Percentiles rank a stretch among this genome's conserved stretches.
Conservation (phyloP, 2,329 filamentous ascomycete genomes). For the Diaporthe ampelina region DNA sequence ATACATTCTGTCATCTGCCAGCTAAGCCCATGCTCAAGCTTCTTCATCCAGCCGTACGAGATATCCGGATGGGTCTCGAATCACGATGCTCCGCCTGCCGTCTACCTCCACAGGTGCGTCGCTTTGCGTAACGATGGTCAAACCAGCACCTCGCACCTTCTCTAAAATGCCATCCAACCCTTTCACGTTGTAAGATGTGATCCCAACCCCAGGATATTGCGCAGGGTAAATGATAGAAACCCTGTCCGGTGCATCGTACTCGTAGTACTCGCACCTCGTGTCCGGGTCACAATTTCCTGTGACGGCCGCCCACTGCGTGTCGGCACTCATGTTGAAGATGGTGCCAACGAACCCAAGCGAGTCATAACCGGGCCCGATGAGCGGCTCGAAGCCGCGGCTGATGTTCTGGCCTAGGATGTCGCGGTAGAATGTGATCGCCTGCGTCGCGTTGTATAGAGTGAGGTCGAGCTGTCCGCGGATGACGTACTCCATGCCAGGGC, state of each 20-base stretch:
- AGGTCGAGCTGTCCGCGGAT: constrained; percentile 22
- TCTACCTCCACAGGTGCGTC: background rate
- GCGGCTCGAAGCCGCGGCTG: background rate
- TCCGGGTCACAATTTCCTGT: background rate
- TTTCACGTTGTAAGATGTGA: background rate
- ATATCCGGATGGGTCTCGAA: constrained; percentile 8
- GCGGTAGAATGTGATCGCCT: constrained; percentile 18
- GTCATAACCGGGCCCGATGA: background rate
- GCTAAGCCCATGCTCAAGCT: background rate
- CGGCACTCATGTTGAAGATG: constrained; percentile 13
- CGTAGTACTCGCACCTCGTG: constrained; percentile 13
- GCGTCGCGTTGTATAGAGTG: background rate
- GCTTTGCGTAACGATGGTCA: background rate
- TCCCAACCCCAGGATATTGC: background rate
- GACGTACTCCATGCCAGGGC: background rate
- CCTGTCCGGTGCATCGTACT: background rate
- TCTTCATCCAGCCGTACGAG: background rate
- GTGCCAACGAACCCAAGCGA: background rate
- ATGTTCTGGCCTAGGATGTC: constrained; percentile 13
- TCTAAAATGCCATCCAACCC: background rate
- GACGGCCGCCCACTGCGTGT: constrained; percentile 7
- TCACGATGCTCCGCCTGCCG: background rate
- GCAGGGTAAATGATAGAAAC: background rate
- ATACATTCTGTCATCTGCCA: too few species aligned
- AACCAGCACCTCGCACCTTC: background rate